phyloP scores from a whole-genome alignment of 1,284 basidiomycete genomes.

The Cystobasidiaceae sp. region DNA sequence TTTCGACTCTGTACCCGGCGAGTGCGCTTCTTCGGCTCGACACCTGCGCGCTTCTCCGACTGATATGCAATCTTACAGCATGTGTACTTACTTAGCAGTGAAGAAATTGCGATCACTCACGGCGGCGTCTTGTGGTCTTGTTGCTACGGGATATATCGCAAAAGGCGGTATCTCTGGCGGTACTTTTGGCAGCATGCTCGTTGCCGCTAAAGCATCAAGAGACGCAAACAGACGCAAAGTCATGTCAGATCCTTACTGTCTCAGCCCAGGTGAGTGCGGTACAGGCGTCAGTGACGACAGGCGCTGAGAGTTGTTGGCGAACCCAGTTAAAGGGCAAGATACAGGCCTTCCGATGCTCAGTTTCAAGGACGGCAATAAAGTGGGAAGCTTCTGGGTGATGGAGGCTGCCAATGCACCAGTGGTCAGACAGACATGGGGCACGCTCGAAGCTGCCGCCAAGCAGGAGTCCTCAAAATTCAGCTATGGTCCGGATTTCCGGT shows the following conservation, averaged over 20 bases:
- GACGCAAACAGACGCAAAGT: slow-evolving; percentile 17
- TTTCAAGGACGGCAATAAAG: slow-evolving; percentile 6
- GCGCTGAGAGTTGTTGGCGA: too few species aligned
- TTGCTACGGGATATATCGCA: slow-evolving; percentile 29
- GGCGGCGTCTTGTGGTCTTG: slow-evolving; percentile 33
- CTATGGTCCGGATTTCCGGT: slow-evolving; percentile 29
- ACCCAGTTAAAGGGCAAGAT: slow-evolving; percentile 1
- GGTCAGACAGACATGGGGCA: slow-evolving; percentile 41
- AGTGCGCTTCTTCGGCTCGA: slow-evolving; percentile 18
- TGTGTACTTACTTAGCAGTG: slow-evolving; percentile 38
- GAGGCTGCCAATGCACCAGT: slow-evolving; percentile 36
- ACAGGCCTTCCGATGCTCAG: not conserved
- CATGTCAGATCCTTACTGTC: slow-evolving; percentile 32
- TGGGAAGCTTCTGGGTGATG: slow-evolving; percentile 38
- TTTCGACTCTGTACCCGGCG: slow-evolving; percentile 42
- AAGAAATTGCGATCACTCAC: slow-evolving; percentile 37
- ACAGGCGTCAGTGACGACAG: too few species aligned
- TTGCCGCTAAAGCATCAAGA: slow-evolving; percentile 28
- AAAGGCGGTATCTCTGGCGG: slow-evolving; percentile 39
- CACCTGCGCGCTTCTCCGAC: not conserved
- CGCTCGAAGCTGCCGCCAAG: slow-evolving; percentile 36
- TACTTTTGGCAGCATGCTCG: slow-evolving; percentile 34
- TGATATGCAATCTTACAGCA: not conserved
- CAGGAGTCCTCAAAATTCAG: slow-evolving; percentile 1
- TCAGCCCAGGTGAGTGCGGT: slow-evolving; percentile 33